Evolutionary conservation across 2,329 filamentous ascomycete species (phyloP), one percentile per base, ranked within the genome.

Genomic region (Trichoderma endophyticum): DNA sequence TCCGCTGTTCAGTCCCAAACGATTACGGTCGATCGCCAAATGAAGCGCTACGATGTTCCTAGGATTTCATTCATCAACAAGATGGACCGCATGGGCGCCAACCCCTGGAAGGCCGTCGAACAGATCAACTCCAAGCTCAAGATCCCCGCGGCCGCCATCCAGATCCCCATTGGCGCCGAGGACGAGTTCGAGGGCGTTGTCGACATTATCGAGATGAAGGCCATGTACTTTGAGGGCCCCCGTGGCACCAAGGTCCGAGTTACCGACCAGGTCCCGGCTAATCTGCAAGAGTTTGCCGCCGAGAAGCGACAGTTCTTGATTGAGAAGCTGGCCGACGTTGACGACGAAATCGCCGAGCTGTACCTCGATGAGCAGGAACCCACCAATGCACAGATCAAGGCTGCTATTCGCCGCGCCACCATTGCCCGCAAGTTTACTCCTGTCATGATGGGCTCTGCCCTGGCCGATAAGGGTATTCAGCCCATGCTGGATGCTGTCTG

Each of bases 31-130:
- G 95, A 99, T 82, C 90, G 96, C 77, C 96, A 99, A 85, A 99
- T 99, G 96, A 93, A 94, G 86, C 91, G 96, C 77, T 99, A 99
- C 87, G 95, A 98, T 80, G 91, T 99, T 74, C 96, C 96, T 73
- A 89, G 96, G 77, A 91, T 99, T 81, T 97, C 93, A 70, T 99
- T 99, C 79, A 90, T 99, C 81, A 99, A 99, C 86, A 99, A 99
- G 88, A 98, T 99, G 95, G 96, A 99, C 80, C 92, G 96, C 75
- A 98, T 98, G 92, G 96, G 96, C 73, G 93, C 96, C 75, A 98
- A 99, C 81, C 96, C 96, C 9, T 99, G 95, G 90, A 98, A 97
- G 84, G 95, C 94, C 9, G 91, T 99, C 71, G 95, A 99, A 54
- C 95, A 98, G 84, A 98, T 99, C 86, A 98, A 97, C 85, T 89